Conservation (phyloP, 73 alveolate species). For the Symbiodinium natans region DNA sequence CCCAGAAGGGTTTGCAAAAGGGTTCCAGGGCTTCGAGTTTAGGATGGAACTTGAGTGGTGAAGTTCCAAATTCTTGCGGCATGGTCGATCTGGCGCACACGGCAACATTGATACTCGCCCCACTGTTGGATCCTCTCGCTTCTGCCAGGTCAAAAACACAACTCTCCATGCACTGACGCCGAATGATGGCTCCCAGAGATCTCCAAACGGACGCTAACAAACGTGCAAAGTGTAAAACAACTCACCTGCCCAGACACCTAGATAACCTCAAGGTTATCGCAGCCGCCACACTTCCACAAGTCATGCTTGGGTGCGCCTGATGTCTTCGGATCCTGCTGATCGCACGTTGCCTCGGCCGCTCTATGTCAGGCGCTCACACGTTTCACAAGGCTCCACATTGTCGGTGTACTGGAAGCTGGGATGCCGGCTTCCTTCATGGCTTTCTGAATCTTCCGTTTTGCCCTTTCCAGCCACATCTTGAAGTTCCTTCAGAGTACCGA, state of each 20-base stretch:
- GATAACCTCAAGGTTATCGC: neutral
- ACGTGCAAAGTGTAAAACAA: no score
- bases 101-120: neutral
- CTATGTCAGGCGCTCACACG: neutral
- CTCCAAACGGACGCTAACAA: no score
- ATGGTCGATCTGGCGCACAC: no score
- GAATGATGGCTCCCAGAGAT: no score
- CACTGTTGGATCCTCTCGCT: neutral
- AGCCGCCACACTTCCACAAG: neutral
- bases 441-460: conserved; percentile 22
- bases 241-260: no score
- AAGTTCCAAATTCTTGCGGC: no score
- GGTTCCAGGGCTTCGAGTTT: no score
- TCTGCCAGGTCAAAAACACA: no score
- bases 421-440: neutral
- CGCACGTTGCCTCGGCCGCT: neutral
- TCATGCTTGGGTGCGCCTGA: neutral
- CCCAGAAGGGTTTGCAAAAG: neutral
- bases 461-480: conserved; percentile 32
- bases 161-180: no score
- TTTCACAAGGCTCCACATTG: no score
- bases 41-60: neutral
- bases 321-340: neutral
- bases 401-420: neutral
- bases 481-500: conserved; percentile 30